Evolutionary conservation across 2,329 filamentous ascomycete genomes (phyloP).

Genomic region (Botryotinia narcissicola): DNA sequence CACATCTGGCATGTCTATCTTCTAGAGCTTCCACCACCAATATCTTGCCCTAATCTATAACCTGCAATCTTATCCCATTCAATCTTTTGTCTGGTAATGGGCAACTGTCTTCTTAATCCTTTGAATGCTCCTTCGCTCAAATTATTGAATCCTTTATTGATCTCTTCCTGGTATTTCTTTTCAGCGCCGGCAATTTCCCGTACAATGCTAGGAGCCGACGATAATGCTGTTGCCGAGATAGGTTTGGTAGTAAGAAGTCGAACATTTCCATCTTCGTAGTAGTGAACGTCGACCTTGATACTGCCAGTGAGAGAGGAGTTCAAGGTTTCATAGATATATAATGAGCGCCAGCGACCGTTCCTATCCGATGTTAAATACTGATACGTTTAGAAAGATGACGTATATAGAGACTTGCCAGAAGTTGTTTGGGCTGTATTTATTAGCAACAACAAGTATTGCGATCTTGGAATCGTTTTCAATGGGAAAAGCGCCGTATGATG

Average conservation of each 20-base stretch:
- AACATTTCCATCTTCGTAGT: slow-evolving; percentile 99
- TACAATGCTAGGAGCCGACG: slow-evolving; percentile 58
- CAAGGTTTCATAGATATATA: slow-evolving; percentile 74
- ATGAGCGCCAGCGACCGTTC: slow-evolving; percentile 94
- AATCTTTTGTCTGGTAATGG: slow-evolving; percentile 96
- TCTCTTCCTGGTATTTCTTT: slow-evolving; percentile 92
- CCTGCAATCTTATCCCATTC: slow-evolving; percentile 98
- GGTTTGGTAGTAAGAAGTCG: slow-evolving; percentile 86
- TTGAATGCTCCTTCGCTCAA: slow-evolving; percentile 96
- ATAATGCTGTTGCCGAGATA: slow-evolving; percentile 57
- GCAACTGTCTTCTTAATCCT: slow-evolving; percentile 83
- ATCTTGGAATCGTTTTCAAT: slow-evolving; percentile 72
- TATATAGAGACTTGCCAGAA: slow-evolving; percentile 66
- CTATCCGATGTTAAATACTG: slow-evolving; percentile 43
- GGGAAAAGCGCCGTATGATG: slow-evolving; percentile 79
- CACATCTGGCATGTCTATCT: slow-evolving; percentile 41
- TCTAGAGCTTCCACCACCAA: slow-evolving; percentile 64
- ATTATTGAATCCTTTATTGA: slow-evolving; percentile 85
- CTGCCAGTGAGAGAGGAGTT: slow-evolving; percentile 69
- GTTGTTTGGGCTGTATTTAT: slow-evolving; percentile 97
- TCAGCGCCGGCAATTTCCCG: slow-evolving; percentile 76
- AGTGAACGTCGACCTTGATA: slow-evolving; percentile 94
- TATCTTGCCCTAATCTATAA: slow-evolving; percentile 81
- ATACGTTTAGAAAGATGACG: background rate
- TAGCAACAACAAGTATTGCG: slow-evolving; percentile 82